Conservation (phyloP, 768 basidiomycete species). For the Phylloporus sp. region DNA sequence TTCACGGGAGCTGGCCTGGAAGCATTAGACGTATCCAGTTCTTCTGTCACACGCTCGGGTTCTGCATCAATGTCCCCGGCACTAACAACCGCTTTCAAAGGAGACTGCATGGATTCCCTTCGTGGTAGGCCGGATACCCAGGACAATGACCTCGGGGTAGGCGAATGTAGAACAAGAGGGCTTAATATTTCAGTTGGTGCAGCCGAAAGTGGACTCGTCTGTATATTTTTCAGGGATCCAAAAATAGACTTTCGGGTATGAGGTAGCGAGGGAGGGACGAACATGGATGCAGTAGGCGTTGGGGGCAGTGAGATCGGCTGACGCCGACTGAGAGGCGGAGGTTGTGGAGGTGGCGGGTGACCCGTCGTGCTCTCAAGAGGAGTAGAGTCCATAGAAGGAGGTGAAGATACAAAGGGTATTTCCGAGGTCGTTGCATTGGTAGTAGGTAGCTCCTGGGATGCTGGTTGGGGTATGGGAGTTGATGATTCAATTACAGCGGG, state of each 20-base stretch:
- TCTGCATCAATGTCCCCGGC: constrained; percentile 10
- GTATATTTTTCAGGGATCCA: constrained; percentile 22
- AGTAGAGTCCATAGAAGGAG: constrained; percentile 10
- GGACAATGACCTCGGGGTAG: constrained; percentile 13
- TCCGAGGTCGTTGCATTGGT: not conserved
- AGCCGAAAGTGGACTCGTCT: constrained; percentile 21
- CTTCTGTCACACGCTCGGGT: constrained; percentile 3
- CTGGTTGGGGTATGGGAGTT: not conserved
- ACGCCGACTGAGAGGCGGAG: constrained; percentile 28
- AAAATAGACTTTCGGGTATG: constrained; percentile 18
- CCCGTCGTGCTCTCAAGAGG: constrained; percentile 2
- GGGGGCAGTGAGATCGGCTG: constrained; percentile 33
- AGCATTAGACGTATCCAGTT: constrained; percentile 1
- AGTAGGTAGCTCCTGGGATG: not conserved
- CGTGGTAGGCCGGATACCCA: constrained; percentile 18
- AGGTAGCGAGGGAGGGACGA: constrained; percentile 13
- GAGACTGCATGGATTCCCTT: constrained; percentile 24
- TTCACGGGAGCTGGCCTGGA: not conserved
- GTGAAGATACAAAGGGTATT: constrained; percentile 12
- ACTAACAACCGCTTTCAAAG: constrained; percentile 17
- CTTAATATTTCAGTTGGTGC: constrained; percentile 29
- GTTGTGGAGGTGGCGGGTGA: constrained; percentile 17
- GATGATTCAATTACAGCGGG: not conserved
- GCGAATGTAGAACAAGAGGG: constrained; percentile 28
- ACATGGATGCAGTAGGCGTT: constrained; percentile 26